Conservation (phyloP, 495 filamentous ascomycete species). For the Aspergillus sclerotioniger region DNA sequence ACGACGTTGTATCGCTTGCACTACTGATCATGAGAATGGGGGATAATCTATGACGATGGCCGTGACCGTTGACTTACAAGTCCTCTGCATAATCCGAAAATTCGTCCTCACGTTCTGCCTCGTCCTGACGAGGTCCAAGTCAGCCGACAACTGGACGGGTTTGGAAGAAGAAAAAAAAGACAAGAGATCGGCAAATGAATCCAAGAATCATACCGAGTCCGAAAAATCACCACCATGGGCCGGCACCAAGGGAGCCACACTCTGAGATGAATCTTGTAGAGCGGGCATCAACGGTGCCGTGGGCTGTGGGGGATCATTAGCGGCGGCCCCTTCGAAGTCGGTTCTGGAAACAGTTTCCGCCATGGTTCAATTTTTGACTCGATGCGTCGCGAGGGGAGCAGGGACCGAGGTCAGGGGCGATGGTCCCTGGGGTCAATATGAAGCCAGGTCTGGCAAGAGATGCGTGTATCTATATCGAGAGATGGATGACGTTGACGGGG, state of each 20-base stretch:
- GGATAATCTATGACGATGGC: neutral
- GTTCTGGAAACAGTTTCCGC: neutral
- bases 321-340: neutral
- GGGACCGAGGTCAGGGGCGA: neutral
- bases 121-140: neutral
- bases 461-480: neutral
- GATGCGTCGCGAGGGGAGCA: neutral
- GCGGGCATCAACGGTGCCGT: neutral
- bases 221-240: neutral
- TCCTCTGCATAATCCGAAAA: constrained; percentile 20
- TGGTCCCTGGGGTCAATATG: neutral
- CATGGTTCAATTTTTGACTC: neutral
- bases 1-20: constrained; percentile 21
- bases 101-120: constrained; percentile 8
- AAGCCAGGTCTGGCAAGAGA: neutral
- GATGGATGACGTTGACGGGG: neutral
- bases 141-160: neutral
- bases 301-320: neutral
- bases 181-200: neutral
- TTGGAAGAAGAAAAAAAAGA: neutral
- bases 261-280: neutral
- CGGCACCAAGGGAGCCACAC: neutral
- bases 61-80: constrained; percentile 1
- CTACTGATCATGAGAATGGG: neutral
- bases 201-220: neutral